Conservation (phyloP, 2,329 filamentous ascomycete species). For the Apiospora pterosperma region DNA sequence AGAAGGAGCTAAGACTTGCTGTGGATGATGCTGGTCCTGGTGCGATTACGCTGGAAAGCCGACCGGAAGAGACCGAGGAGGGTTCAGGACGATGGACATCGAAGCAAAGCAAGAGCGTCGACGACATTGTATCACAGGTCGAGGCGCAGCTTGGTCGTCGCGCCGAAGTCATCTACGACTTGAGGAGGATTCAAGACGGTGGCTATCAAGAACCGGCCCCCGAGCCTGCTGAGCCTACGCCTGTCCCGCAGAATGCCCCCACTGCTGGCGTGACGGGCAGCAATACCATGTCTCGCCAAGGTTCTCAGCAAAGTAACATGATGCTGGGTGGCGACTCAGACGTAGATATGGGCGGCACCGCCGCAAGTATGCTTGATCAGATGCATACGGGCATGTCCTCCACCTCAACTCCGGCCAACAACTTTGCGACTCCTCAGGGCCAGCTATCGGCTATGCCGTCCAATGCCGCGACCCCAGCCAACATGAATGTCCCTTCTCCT, state of each 20-base stretch:
- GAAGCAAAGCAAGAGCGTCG: constrained; percentile 54
- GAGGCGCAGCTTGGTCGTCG: constrained; percentile 68
- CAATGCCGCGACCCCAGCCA: constrained; percentile 53
- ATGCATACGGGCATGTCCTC: constrained; percentile 62
- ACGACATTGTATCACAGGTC: constrained; percentile 72
- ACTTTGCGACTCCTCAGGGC: constrained; percentile 58
- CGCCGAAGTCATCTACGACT: constrained; percentile 59
- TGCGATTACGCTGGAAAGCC: constrained; percentile 62
- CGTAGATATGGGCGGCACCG: constrained; percentile 62
- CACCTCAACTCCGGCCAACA: constrained; percentile 58
- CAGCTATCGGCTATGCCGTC: constrained; percentile 55
- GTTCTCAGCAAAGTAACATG: constrained; percentile 54
- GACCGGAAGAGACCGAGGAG: constrained; percentile 47
- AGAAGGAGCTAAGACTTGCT: constrained; percentile 69
- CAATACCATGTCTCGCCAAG: constrained; percentile 45
- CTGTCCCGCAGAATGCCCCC: constrained; percentile 9
- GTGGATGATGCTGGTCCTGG: constrained; percentile 59
- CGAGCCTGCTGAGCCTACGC: constrained; percentile 33
- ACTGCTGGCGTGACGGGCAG: constrained; percentile 18
- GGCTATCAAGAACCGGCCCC: constrained; percentile 64
- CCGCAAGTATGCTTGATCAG: constrained; percentile 63
- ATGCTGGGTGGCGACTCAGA: constrained; percentile 55
- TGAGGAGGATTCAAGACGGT: constrained; percentile 74
- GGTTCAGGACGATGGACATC: constrained; percentile 32
- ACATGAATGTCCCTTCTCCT: constrained; percentile 44